These are phyloP conservation scores for Pleurotus salmoneostramineus DNA, from an alignment of 768 basidiomycete species.

Conservation along the genomic window DNA sequence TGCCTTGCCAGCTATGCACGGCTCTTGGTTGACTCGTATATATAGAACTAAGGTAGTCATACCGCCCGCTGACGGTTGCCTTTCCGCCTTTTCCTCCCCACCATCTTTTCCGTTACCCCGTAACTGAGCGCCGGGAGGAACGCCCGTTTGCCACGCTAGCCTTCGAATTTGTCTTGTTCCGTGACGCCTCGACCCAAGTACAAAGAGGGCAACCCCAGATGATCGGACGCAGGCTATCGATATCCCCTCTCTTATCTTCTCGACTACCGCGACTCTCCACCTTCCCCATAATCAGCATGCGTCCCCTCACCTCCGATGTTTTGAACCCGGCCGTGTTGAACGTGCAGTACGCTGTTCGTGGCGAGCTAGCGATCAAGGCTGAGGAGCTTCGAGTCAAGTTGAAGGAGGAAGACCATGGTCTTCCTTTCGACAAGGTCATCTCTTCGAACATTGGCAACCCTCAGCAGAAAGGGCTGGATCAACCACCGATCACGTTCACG, in stretches of 20 bases:
- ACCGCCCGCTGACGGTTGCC: neutral
- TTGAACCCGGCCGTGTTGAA: constrained; percentile 84
- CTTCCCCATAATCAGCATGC: constrained; percentile 31
- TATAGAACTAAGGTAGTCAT: neutral
- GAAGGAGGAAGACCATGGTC: constrained; percentile 46
- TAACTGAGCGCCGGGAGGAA: neutral
- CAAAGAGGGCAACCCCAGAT: neutral
- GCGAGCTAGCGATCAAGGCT: constrained; percentile 93
- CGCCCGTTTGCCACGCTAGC: neutral
- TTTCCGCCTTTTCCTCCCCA: neutral
- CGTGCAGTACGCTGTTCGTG: constrained; percentile 96
- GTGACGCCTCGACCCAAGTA: neutral
- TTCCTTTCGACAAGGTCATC: constrained; percentile 89
- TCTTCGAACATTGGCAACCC: constrained; percentile 98
- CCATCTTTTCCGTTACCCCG: neutral
- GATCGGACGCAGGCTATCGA: constrained; percentile 3
- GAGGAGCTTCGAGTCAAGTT: constrained; percentile 76
- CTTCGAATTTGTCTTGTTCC: neutral
- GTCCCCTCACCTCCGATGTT: constrained; percentile 57
- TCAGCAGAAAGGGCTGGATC: constrained; percentile 92
- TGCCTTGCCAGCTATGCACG: neutral
- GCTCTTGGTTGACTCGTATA: neutral
- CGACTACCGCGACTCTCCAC: neutral
- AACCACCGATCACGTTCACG: constrained; percentile 87
- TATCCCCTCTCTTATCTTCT: neutral